phyloP scores from a whole-genome alignment of 2,329 filamentous ascomycete genomes.

The Penicillium oxalicum region DNA sequence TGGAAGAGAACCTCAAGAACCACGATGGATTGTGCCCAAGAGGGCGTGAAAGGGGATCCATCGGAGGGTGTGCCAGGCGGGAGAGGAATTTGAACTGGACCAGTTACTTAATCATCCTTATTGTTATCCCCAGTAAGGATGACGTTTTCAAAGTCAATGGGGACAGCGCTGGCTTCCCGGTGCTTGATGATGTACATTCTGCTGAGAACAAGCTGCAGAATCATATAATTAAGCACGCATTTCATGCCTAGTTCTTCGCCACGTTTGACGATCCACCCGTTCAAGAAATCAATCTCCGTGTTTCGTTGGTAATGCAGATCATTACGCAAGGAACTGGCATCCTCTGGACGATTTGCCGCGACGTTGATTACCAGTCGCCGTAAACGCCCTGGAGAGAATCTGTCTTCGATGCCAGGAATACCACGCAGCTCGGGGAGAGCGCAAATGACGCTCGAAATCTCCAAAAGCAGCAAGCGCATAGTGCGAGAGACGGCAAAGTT shows the following conservation, averaged over 20 bases:
- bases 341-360: conserved; percentile 49
- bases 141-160: conserved; percentile 19
- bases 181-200: conserved; percentile 49
- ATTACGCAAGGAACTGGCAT: conserved; percentile 62
- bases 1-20: neutral
- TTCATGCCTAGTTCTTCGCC: conserved; percentile 68
- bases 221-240: conserved; percentile 65
- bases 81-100: neutral
- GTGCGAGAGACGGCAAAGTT: conserved; percentile 61
- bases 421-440: conserved; percentile 66
- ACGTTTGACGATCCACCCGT: conserved; percentile 75
- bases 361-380: conserved; percentile 54
- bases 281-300: conserved; percentile 79
- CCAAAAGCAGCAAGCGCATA: conserved; percentile 65
- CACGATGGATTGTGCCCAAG: neutral
- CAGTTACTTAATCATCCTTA: neutral
- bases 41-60: neutral
- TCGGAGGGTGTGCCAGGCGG: neutral
- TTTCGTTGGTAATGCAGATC: conserved; percentile 54
- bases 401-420: conserved; percentile 53
- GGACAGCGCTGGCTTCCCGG: conserved; percentile 28
- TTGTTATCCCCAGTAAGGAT: conserved; percentile 5
- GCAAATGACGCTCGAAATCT: conserved; percentile 67
- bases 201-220: conserved; percentile 66
- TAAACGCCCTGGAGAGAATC: conserved; percentile 58